A percentile compares a stretch with the other conserved stretches of the same genome.
Evolutionary conservation across 2,329 filamentous ascomycete species (phyloP).

Genomic region (Fusarium aywerte): DNA sequence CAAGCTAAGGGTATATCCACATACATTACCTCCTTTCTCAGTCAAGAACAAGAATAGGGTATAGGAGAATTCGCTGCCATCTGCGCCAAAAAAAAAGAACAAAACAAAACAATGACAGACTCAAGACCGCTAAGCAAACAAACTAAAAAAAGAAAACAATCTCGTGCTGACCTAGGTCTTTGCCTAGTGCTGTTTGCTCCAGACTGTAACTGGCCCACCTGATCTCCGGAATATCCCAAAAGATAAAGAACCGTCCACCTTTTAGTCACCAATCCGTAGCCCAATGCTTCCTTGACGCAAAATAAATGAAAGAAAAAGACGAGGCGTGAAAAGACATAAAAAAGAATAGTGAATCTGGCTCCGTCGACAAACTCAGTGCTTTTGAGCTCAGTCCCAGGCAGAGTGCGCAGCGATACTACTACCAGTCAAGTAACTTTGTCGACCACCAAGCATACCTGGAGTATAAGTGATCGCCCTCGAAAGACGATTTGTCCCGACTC

Average conservation of each 20-base stretch:
- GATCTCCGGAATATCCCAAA: not conserved
- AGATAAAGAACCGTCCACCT: not conserved
- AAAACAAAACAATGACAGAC: constrained; percentile 8
- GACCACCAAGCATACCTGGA: constrained; percentile 4
- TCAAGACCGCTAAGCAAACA: not conserved
- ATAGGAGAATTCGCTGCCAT: constrained; percentile 12
- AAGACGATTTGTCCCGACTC: constrained; percentile 41
- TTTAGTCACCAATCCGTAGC: not conserved
- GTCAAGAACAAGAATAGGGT: constrained; percentile 29
- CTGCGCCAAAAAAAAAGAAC: not conserved
- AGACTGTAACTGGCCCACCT: constrained; percentile 30
- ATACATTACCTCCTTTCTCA: constrained; percentile 22
- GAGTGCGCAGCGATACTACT: constrained; percentile 29
- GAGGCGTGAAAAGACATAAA: not conserved
- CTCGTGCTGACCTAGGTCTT: constrained; percentile 19
- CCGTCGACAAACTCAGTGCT: not conserved
- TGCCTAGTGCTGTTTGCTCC: constrained; percentile 38
- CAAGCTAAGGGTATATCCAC: constrained; percentile 18
- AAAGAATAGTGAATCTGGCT: not conserved
- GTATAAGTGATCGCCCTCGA: constrained; percentile 48
- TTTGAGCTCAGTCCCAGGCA: constrained; percentile 9
- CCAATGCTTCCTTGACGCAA: not conserved
- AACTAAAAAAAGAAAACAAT: not conserved
- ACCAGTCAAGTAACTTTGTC: constrained; percentile 12
- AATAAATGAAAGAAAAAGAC: not conserved